Percentiles rank a stretch among this genome's conserved stretches.
These are phyloP conservation scores for Poterioochromonas sp. DNA, from an alignment of 352 stramenopile species.

Conservation along the genomic window DNA sequence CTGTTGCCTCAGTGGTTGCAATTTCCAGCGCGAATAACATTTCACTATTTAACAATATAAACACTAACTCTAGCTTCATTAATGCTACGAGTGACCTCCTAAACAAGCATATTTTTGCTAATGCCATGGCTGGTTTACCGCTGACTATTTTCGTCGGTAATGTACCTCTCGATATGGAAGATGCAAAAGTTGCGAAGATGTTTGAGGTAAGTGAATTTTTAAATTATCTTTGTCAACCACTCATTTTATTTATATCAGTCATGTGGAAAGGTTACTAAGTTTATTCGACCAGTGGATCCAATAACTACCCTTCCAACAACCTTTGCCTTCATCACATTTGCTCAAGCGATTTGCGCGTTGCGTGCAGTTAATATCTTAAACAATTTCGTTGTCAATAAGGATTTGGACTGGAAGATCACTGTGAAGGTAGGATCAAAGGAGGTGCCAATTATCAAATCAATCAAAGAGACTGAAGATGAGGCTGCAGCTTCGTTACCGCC, in stretches of 20 bases:
- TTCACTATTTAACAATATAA: background rate
- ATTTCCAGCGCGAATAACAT: background rate
- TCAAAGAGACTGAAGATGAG: background rate
- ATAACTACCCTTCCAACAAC: background rate
- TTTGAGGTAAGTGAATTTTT: background rate
- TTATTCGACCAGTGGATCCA: background rate
- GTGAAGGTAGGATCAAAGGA: background rate
- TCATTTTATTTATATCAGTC: background rate
- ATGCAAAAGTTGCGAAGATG: background rate
- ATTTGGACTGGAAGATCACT: background rate
- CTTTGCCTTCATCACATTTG: background rate
- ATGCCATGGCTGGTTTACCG: background rate
- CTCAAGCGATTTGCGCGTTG: conserved; percentile 9
- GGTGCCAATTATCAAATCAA: background rate
- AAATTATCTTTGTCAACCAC: background rate
- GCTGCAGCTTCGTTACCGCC: background rate
- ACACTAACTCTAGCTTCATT: background rate
- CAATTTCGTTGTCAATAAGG: background rate
- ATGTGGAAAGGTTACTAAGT: conserved; percentile 19
- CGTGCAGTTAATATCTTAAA: background rate
- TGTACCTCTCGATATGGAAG: background rate
- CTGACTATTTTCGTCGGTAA: background rate
- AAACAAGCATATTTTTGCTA: background rate
- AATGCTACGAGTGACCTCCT: conserved; percentile 9
- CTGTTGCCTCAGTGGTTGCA: background rate